Conservation (phyloP, 768 basidiomycete species). For the Suillus plorans region DNA sequence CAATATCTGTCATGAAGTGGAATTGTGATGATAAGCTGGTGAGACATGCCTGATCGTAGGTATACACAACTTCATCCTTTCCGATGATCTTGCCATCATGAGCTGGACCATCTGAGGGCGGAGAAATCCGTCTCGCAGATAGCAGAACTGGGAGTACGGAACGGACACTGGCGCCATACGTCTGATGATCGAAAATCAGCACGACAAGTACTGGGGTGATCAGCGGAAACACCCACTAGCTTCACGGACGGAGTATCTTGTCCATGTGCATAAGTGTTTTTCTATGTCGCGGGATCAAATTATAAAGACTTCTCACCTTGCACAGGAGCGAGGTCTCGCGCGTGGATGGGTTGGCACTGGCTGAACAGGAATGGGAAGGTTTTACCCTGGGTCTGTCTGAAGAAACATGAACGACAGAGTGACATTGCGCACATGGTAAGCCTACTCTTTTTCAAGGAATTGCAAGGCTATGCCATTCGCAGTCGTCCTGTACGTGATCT, state of each 20-base stretch:
- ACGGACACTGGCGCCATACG: constrained; percentile 48
- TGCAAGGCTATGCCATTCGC: constrained; percentile 47
- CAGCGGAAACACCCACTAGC: constrained; percentile 31
- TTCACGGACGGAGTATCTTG: constrained; percentile 58
- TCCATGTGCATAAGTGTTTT: background rate
- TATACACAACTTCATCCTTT: constrained; percentile 45
- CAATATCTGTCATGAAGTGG: background rate
- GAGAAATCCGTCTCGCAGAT: constrained; percentile 53
- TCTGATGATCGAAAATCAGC: constrained; percentile 23
- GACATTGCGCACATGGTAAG: background rate
- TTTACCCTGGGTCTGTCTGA: constrained; percentile 53
- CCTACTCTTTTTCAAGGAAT: constrained; percentile 49
- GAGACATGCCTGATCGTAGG: constrained; percentile 46
- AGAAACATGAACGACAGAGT: background rate
- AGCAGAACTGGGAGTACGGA: constrained; percentile 55
- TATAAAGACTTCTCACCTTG: constrained; percentile 34
- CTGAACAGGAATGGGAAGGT: constrained; percentile 57
- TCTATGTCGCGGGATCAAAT: background rate
- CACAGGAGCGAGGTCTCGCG: constrained; percentile 48
- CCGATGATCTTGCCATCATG: constrained; percentile 46
- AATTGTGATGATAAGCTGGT: background rate
- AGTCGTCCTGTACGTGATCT: constrained; percentile 46
- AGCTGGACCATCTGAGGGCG: constrained; percentile 40
- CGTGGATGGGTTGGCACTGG: constrained; percentile 61
- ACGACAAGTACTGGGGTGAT: background rate